These are phyloP conservation scores for Nicotiana sylvestris DNA, from an alignment of 257 asterid genomes.

Conservation along the genomic window DNA sequence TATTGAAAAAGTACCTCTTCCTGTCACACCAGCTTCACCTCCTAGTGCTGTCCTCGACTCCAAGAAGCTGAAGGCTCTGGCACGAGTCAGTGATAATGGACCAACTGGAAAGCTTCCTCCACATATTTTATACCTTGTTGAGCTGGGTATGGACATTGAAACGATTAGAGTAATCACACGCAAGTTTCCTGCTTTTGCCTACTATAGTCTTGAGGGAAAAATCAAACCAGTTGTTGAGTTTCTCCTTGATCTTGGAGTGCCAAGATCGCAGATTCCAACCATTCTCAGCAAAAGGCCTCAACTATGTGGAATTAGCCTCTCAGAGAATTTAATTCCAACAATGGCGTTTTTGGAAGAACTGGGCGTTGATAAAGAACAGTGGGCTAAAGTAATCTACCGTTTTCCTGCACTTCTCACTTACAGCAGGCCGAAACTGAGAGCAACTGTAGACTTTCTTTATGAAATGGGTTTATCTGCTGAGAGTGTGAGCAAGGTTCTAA, in stretches of 20 bases:
- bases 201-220: slow-evolving; percentile 91
- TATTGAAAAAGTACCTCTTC: slow-evolving; percentile 28
- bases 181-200: slow-evolving; percentile 87
- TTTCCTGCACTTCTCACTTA: slow-evolving; percentile 96
- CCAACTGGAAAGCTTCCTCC: slow-evolving; percentile 71
- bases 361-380: slow-evolving; percentile 75
- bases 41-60: slow-evolving; percentile 37
- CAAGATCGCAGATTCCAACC: slow-evolving; percentile 57
- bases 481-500: slow-evolving; percentile 71
- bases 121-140: slow-evolving; percentile 67
- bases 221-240: slow-evolving; percentile 85
- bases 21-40: slow-evolving; percentile 38
- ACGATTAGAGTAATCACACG: slow-evolving; percentile 63
- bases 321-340: slow-evolving; percentile 85
- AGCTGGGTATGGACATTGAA: slow-evolving; percentile 86
- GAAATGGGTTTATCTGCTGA: slow-evolving; percentile 87
- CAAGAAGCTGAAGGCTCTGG: slow-evolving; percentile 67
- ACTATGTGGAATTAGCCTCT: slow-evolving; percentile 90
- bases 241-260: slow-evolving; percentile 77
- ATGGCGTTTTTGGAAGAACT: slow-evolving; percentile 79
- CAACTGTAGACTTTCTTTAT: slow-evolving; percentile 74
- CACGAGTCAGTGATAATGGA: slow-evolving; percentile 61
- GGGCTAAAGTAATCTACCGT: slow-evolving; percentile 90
- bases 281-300: slow-evolving; percentile 86
- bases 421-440: slow-evolving; percentile 61